Percentiles rank a stretch among this genome's conserved stretches.
phyloP scores from a whole-genome alignment of 345 rosid genomes.

The Eucalyptus polyanthemos region DNA sequence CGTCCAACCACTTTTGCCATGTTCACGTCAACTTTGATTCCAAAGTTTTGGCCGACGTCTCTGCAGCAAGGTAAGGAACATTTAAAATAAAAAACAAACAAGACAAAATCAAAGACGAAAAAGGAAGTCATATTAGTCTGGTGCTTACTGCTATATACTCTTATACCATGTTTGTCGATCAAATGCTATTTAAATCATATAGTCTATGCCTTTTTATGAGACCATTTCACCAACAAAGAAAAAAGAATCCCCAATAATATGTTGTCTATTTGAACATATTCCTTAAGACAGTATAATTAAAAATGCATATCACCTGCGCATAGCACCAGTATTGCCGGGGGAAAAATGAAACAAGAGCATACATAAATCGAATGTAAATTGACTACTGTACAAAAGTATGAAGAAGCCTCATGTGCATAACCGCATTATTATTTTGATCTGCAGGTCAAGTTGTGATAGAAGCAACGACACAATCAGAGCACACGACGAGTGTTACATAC shows the following conservation, averaged over 20 bases:
- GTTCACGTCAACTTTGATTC: constrained; percentile 34
- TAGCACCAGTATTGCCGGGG: background rate
- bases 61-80: constrained; percentile 17
- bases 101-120: background rate
- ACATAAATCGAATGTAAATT: too few relatives aligned
- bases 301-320: background rate
- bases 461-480: constrained; percentile 67
- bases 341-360: background rate
- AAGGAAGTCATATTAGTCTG: background rate
- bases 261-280: too few relatives aligned
- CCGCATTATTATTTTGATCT: background rate
- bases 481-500: constrained; percentile 29
- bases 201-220: background rate
- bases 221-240: background rate
- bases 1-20: constrained; percentile 64
- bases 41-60: constrained; percentile 37
- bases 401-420: background rate
- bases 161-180: background rate
- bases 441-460: background rate
- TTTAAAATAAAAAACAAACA: too few relatives aligned
- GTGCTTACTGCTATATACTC: background rate
- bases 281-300: too few relatives aligned
- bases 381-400: background rate
- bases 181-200: background rate
- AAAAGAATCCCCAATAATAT: background rate